phyloP scores from a whole-genome alignment of 2,329 filamentous ascomycete species.

The Dothistroma septosporum region DNA sequence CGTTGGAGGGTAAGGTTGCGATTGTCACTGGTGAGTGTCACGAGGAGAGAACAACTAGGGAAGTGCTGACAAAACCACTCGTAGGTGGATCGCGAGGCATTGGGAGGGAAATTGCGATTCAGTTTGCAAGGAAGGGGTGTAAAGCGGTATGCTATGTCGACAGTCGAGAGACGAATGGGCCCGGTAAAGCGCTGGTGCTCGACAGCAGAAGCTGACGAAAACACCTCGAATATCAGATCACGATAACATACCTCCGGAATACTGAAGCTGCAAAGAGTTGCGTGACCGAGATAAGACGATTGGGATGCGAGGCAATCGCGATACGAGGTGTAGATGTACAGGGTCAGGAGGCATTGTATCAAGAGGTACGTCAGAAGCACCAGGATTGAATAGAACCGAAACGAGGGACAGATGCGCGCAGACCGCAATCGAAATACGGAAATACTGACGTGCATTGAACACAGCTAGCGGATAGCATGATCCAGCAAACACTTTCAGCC shows the following conservation, averaged over 20 bases:
- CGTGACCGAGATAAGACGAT: slow-evolving; percentile 32
- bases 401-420: too few relatives aligned
- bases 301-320: slow-evolving; percentile 30
- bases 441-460: background rate
- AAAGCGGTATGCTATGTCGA: slow-evolving; percentile 27
- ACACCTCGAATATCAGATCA: slow-evolving; percentile 26
- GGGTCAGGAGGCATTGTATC: background rate
- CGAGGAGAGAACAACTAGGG: too few relatives aligned
- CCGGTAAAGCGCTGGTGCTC: background rate
- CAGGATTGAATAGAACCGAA: background rate
- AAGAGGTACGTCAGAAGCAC: background rate
- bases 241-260: slow-evolving; percentile 35
- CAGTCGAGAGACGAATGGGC: background rate
- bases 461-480: slow-evolving; percentile 3
- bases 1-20: slow-evolving; percentile 6
- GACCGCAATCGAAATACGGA: background rate
- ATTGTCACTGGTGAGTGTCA: slow-evolving; percentile 2
- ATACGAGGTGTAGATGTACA: slow-evolving; percentile 40
- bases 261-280: slow-evolving; percentile 7
- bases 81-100: slow-evolving; percentile 48
- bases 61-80: slow-evolving; percentile 21
- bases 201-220: background rate
- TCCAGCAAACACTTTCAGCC: slow-evolving; percentile 7
- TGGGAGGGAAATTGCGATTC: slow-evolving; percentile 46
- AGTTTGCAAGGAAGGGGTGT: slow-evolving; percentile 47